phyloP scores from a whole-genome alignment of 306 rosid species.

The Senna siamea region DNA sequence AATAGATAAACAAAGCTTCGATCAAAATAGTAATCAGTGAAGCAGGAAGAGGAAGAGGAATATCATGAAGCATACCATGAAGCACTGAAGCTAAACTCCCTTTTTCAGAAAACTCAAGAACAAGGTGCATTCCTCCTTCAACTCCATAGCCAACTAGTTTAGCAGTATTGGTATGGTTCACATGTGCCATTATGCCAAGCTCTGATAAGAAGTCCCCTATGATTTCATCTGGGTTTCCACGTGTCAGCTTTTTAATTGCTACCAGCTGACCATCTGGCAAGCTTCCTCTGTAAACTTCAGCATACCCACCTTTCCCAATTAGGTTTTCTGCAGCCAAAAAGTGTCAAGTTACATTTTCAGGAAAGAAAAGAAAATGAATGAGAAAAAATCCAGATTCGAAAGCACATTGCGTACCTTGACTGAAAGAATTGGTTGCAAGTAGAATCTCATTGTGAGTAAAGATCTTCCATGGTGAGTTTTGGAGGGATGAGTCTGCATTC shows the following conservation, averaged over 20 bases:
- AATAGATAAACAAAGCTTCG: background rate
- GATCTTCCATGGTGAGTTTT: conserved; percentile 72
- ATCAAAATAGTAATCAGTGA: background rate
- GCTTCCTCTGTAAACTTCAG: conserved; percentile 82
- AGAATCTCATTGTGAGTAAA: conserved; percentile 66
- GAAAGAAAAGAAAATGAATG: too few relatives aligned
- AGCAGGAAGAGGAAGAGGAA: background rate
- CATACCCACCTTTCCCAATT: conserved; percentile 94
- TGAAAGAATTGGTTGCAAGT: conserved; percentile 64
- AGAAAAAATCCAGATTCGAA: too few relatives aligned
- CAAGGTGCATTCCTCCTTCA: conserved; percentile 84
- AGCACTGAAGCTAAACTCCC: conserved; percentile 88
- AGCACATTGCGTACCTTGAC: conserved; percentile 56
- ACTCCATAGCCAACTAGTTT: conserved; percentile 80
- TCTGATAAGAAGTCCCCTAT: conserved; percentile 71
- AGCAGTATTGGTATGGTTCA: conserved; percentile 78
- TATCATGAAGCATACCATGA: too few relatives aligned
- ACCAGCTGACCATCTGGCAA: conserved; percentile 62
- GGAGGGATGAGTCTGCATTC: conserved; percentile 43
- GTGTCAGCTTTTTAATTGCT: conserved; percentile 66
- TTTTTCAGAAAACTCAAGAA: conserved; percentile 72
- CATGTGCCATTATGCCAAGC: conserved; percentile 86
- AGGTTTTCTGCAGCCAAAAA: conserved; percentile 73
- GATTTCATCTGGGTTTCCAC: conserved; percentile 69
- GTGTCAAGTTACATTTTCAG: too few relatives aligned